Evolutionary conservation across 352 stramenopile genomes (phyloP), one percentile per base, ranked within the genome.

Genomic region (Globisporangium lucens): DNA sequence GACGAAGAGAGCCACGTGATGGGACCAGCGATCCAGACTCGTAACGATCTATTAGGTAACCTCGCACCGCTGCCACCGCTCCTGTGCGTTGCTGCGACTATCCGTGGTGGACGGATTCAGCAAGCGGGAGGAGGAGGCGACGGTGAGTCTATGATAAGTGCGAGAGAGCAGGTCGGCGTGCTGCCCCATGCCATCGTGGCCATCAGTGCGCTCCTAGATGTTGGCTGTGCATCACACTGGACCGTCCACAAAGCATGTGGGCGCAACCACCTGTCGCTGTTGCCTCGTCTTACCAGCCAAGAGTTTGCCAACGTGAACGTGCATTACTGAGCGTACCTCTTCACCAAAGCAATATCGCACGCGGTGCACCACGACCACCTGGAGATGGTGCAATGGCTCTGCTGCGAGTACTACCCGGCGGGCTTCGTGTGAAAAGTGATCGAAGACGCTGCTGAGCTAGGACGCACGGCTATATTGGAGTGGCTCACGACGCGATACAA

Each of bases 351-450:
- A 1, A 17, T 63, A 3, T 9, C 38, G 4, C 3, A 49, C 0
- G 58, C 58, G 2, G 41, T 56, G 0, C n/a, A 2, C 6, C 12
- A 17, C 22, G 58, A 63, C 20, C 10, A 41, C 8, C 3, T 63
- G 2, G 36, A 55, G 7, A 41, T 63, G 3, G 58, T 43, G 22
- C 10, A 36, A 6, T 63, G 10, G 36, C 22, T 63, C 36, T 63
- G 58, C 27, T 24, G 15, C 22, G 58, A 63, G 38, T 63, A 63
- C 38, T 63, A 41, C n/a, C 36, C 38, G 15, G 20, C 2, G 5
- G 58, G 41, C 1, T n/a, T 61, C 2, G 30, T 22, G 17, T 36
- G 36, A 33, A 13, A 30, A 8, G 55, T 9, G 17, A 49, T 61
- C 15, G 56, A 15, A 38, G 33, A 47, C 2, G 56, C 56, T 2